Conservation (phyloP, 768 basidiomycete species). For the Collybia sp. region DNA sequence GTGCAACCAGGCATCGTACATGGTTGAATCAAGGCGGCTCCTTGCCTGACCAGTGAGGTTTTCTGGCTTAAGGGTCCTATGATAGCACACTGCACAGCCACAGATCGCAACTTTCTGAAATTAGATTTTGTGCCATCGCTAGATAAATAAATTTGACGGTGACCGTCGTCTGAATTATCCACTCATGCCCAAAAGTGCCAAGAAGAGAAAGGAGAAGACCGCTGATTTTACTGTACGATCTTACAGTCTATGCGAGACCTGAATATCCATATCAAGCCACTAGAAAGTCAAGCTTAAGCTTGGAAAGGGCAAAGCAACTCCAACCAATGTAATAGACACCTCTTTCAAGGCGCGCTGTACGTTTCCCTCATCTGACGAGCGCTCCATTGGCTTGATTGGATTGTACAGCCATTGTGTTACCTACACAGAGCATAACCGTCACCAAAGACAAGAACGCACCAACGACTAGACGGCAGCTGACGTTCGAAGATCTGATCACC, state of each 20-base stretch:
- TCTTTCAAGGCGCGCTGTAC: slow-evolving; percentile 92
- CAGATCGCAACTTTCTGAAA: too few species aligned
- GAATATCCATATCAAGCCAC: slow-evolving; percentile 1
- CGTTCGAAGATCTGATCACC: slow-evolving; percentile 69
- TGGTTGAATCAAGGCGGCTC: too few species aligned
- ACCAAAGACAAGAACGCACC: slow-evolving; percentile 55
- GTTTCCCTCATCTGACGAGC: slow-evolving; percentile 20
- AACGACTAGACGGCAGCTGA: slow-evolving; percentile 71
- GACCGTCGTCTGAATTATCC: too few species aligned
- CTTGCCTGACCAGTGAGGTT: too few species aligned
- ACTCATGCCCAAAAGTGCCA: slow-evolving; percentile 79
- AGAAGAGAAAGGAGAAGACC: slow-evolving; percentile 82
- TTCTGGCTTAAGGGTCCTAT: too few species aligned
- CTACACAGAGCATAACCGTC: slow-evolving; percentile 70
- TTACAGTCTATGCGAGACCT: neutral
- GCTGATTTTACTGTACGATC: slow-evolving; percentile 76
- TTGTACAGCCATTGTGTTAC: slow-evolving; percentile 77
- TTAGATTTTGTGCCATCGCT: too few species aligned
- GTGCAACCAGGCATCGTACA: too few species aligned
- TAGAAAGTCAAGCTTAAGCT: slow-evolving; percentile 97
- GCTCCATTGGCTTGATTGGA: slow-evolving; percentile 8
- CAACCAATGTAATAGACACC: slow-evolving; percentile 88
- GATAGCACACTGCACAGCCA: too few species aligned
- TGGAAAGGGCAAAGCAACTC: slow-evolving; percentile 84
- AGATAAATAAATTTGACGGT: too few species aligned